A percentile compares a stretch with the other conserved stretches of the same genome.
Evolutionary conservation across 2,329 filamentous ascomycete species (phyloP).

Genomic region (Calonectria leucothoes): DNA sequence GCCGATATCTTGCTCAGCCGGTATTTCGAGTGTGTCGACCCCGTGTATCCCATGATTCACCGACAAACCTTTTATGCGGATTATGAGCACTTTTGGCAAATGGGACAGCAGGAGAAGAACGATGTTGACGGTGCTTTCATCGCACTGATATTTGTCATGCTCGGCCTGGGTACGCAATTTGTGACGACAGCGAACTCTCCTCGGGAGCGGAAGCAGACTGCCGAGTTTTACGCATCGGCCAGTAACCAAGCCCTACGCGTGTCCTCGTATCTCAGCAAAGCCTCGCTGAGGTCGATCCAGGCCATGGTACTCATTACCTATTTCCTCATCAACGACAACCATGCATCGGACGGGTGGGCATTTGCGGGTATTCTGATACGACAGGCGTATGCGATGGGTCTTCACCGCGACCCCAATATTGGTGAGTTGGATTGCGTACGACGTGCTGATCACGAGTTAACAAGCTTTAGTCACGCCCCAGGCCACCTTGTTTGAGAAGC

Average conservation of each 20-base stretch:
- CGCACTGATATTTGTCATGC: slow-evolving; percentile 80
- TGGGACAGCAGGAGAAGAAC: slow-evolving; percentile 67
- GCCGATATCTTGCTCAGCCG: slow-evolving; percentile 75
- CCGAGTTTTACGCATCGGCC: slow-evolving; percentile 85
- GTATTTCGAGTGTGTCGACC: slow-evolving; percentile 80
- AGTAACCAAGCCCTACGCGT: slow-evolving; percentile 82
- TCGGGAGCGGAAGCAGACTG: slow-evolving; percentile 76
- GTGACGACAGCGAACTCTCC: slow-evolving; percentile 66
- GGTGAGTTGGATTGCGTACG: slow-evolving; percentile 51
- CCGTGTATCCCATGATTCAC: slow-evolving; percentile 85
- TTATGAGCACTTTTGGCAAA: slow-evolving; percentile 82
- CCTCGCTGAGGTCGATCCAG: slow-evolving; percentile 78
- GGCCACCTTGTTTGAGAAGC: slow-evolving; percentile 78
- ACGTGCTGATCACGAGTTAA: slow-evolving; percentile 33
- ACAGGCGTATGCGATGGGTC: slow-evolving; percentile 84
- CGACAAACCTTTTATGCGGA: slow-evolving; percentile 80
- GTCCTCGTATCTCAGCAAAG: slow-evolving; percentile 80
- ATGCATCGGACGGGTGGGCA: slow-evolving; percentile 84
- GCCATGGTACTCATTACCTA: slow-evolving; percentile 85
- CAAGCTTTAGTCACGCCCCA: slow-evolving; percentile 66
- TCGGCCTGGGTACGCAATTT: slow-evolving; percentile 84
- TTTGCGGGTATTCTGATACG: slow-evolving; percentile 83
- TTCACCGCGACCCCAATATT: slow-evolving; percentile 83
- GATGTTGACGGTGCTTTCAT: slow-evolving; percentile 75
- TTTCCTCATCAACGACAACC: slow-evolving; percentile 88